These are phyloP conservation scores for Hysterangium stoloniferum DNA, from an alignment of 768 basidiomycete species.

Conservation along the genomic window DNA sequence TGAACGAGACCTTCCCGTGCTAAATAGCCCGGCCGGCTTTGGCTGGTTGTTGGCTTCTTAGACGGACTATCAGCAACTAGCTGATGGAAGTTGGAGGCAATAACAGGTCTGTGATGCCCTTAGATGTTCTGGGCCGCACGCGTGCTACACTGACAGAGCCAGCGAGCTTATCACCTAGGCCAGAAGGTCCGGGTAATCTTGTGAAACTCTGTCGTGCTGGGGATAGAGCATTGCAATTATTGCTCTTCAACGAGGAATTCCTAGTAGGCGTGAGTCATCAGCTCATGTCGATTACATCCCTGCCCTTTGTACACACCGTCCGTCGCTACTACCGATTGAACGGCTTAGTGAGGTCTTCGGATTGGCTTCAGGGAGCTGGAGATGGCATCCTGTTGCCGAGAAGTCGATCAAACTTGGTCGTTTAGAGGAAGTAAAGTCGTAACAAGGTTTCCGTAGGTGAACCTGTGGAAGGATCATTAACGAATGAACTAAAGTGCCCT, in stretches of 20 bases:
- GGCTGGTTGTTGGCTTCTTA: conserved; percentile 75
- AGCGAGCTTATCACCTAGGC: conserved; percentile 73
- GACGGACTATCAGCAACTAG: conserved; percentile 79
- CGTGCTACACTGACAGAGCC: conserved; percentile 86
- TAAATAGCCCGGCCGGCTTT: conserved; percentile 79
- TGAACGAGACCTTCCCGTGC: conserved; percentile 91
- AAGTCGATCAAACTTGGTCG: conserved; percentile 74
- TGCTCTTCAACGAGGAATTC: conserved; percentile 88
- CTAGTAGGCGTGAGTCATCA: conserved; percentile 85
- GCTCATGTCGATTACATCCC: conserved; percentile 85
- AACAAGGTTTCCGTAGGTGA: too few species aligned
- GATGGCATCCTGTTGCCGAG: conserved; percentile 42
- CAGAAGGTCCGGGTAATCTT: too few species aligned
- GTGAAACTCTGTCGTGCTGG: too few species aligned
- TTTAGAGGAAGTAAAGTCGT: conserved; percentile 84
- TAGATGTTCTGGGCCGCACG: conserved; percentile 88
- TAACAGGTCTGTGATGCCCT: conserved; percentile 90
- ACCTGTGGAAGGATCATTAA: too few species aligned
- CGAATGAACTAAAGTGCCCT: too few species aligned
- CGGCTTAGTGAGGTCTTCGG: conserved; percentile 84
- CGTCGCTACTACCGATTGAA: conserved; percentile 87
- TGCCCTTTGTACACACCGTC: conserved; percentile 87
- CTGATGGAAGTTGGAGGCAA: conserved; percentile 83
- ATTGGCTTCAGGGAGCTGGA: conserved; percentile 59
- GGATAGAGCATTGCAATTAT: too few species aligned